Percentiles rank a stretch among this genome's conserved stretches.
These are phyloP conservation scores for Dactylellina sp. DNA, from an alignment of 2,329 filamentous ascomycete species.

Conservation along the genomic window DNA sequence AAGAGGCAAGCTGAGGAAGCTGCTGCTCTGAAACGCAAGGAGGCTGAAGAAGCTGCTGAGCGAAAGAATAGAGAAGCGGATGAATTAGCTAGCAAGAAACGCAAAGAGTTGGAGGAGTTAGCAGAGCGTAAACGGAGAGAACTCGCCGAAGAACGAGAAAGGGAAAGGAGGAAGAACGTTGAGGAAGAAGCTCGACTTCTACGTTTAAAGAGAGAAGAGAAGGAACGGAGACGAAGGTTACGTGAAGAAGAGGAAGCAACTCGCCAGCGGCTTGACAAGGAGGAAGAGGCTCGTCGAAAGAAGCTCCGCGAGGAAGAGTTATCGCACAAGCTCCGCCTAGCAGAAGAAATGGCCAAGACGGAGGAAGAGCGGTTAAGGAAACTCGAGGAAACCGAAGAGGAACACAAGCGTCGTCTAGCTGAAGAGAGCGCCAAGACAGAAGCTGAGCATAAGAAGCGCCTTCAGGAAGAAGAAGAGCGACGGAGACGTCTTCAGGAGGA, in stretches of 20 bases:
- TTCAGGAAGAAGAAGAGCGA: constrained; percentile 40
- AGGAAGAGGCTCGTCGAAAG: constrained; percentile 39
- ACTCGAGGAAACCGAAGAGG: constrained; percentile 63
- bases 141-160: constrained; percentile 79
- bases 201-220: constrained; percentile 83
- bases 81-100: constrained; percentile 80
- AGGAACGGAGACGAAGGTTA: constrained; percentile 86
- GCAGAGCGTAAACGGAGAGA: constrained; percentile 82
- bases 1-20: constrained; percentile 90
- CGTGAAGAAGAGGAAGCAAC: constrained; percentile 85
- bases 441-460: constrained; percentile 31
- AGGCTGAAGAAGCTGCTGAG: constrained; percentile 87
- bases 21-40: constrained; percentile 95
- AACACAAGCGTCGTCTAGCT: constrained; percentile 46
- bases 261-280: constrained; percentile 73
- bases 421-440: constrained; percentile 39
- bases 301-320: constrained; percentile 47
- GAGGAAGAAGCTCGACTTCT: constrained; percentile 86
- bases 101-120: constrained; percentile 82
- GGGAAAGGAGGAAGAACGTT: constrained; percentile 79
- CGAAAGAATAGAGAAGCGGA: constrained; percentile 88
- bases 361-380: constrained; percentile 83
- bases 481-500: constrained; percentile 25
- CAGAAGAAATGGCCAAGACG: constrained; percentile 67
- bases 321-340: constrained; percentile 46